Conservation (phyloP, 768 basidiomycete species). For the Peribolospora kevripleyi region DNA sequence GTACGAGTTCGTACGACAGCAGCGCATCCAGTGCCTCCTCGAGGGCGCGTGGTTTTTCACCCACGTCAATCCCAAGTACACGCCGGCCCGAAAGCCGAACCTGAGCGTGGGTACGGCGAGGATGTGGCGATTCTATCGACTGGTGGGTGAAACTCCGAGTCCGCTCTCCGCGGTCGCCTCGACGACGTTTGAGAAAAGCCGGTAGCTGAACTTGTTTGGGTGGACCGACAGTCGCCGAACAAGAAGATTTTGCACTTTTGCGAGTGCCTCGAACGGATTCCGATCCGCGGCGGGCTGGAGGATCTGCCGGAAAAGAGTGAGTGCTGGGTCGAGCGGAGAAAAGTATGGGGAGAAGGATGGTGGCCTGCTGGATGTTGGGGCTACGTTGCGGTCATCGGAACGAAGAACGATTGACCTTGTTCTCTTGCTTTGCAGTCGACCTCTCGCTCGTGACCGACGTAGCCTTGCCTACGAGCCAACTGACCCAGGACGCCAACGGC, state of each 20-base stretch:
- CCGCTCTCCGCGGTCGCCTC: too few relatives aligned
- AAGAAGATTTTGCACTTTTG: constrained; percentile 8
- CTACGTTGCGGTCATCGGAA: too few relatives aligned
- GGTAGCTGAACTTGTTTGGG: too few relatives aligned
- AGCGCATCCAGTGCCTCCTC: constrained; percentile 63
- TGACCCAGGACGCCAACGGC: constrained; percentile 25
- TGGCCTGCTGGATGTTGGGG: too few relatives aligned
- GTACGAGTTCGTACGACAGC: constrained; percentile 66
- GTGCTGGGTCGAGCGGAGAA: background rate
- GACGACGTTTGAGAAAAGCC: too few relatives aligned
- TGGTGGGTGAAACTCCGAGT: constrained; percentile 27
- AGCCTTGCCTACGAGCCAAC: constrained; percentile 5
- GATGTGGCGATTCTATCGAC: constrained; percentile 66
- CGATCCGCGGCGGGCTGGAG: constrained; percentile 53
- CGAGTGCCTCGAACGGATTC: constrained; percentile 27
- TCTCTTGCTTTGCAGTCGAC: constrained; percentile 28
- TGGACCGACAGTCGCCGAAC: constrained; percentile 4
- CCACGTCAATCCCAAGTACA: background rate
- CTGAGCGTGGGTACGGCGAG: constrained; percentile 14
- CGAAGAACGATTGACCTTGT: too few relatives aligned
- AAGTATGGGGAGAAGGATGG: too few relatives aligned
- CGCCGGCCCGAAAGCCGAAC: too few relatives aligned
- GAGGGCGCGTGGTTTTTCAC: constrained; percentile 80
- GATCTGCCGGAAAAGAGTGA: constrained; percentile 53
- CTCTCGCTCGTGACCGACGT: constrained; percentile 56